Evolutionary conservation across 441 rosid species (phyloP).

Genomic region (Rhodomyrtus psidioides): DNA sequence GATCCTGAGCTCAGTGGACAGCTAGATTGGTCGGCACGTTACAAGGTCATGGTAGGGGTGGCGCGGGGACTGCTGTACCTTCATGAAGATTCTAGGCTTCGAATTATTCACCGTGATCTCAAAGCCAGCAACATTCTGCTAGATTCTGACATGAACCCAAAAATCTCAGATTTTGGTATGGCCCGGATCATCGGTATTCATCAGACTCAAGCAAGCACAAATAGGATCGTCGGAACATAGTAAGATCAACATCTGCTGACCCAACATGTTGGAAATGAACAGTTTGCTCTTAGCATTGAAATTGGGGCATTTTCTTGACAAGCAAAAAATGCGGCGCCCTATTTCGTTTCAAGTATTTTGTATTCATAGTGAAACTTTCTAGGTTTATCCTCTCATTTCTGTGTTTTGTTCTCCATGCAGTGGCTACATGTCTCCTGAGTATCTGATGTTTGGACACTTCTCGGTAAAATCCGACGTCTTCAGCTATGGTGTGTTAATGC

Average conservation of each 20-base stretch:
- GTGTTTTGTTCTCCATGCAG: background rate
- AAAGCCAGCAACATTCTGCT: background rate
- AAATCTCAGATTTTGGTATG: background rate
- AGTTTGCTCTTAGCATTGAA: background rate
- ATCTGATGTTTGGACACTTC: background rate
- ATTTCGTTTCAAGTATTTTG: background rate
- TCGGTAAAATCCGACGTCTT: background rate
- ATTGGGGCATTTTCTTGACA: background rate
- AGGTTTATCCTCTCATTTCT: background rate
- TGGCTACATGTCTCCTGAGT: background rate
- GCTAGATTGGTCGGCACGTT: background rate
- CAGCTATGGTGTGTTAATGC: background rate
- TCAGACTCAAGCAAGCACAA: background rate
- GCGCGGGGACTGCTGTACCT: background rate
- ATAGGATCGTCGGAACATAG: background rate
- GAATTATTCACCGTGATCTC: background rate
- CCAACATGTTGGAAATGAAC: background rate
- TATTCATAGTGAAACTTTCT: background rate
- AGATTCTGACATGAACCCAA: background rate
- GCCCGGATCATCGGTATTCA: background rate
- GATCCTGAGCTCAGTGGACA: background rate
- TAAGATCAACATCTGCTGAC: background rate
- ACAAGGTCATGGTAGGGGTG: background rate
- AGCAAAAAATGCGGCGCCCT: background rate
- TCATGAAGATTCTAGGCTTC: background rate